Evolutionary conservation across 306 rosid genomes (phyloP).

Genomic region (Purshia tridentata): DNA sequence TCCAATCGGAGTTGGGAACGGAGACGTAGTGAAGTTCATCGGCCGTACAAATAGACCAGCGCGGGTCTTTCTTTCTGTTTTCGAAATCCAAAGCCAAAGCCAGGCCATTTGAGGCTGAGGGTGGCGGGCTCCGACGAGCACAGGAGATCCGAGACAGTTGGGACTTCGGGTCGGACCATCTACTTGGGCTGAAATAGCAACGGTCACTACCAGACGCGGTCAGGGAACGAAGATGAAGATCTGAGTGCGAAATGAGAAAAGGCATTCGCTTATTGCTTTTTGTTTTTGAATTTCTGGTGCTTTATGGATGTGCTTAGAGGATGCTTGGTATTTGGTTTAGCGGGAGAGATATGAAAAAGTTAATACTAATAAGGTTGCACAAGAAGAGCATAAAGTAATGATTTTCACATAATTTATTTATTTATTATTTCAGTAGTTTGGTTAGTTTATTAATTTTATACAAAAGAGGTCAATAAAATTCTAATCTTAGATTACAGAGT

Average conservation of each 20-base stretch:
- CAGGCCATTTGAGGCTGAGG: conserved; percentile 14
- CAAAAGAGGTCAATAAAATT: no score
- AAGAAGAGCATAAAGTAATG: no score
- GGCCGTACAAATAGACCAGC: conserved; percentile 61
- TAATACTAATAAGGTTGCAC: no score
- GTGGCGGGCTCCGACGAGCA: conserved; percentile 7
- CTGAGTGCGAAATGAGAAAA: conserved; percentile 6
- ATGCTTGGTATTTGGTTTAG: background rate
- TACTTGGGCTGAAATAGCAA: conserved; percentile 5
- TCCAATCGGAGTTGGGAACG: conserved; percentile 78
- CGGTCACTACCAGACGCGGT: background rate
- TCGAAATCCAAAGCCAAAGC: conserved; percentile 23
- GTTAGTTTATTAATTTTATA: no score
- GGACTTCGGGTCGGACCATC: conserved; percentile 36
- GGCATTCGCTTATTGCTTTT: background rate
- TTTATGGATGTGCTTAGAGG: no score
- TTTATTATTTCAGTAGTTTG: no score
- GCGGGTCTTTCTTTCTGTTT: conserved; percentile 28
- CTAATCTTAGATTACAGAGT: no score
- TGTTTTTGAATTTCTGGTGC: background rate
- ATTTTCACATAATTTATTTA: no score
- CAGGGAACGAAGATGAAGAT: conserved; percentile 6
- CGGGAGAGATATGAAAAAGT: background rate
- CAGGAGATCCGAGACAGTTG: background rate
- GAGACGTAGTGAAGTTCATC: conserved; percentile 76